Base-by-base conservation (phyloP, 2,329 filamentous ascomycete genomes). In the Penicillium sp. region DNA sequence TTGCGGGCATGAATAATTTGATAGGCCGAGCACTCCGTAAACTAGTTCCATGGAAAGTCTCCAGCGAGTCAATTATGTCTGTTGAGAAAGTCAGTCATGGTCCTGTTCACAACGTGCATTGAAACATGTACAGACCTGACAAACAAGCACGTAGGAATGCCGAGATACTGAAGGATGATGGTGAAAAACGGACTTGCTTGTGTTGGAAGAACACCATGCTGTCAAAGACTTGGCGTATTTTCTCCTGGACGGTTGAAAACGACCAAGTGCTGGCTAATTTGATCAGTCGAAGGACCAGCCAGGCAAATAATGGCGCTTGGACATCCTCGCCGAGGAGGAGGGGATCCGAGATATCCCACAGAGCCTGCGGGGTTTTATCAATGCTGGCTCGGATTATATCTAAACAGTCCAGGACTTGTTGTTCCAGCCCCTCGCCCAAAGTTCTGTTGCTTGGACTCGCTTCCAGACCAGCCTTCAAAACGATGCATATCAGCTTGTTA, bases 401-500 rank as follows among this genome's bases (percentile, higher is more conserved):
- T 33, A 95, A 75, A 36, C 87, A 89, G 57, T 88, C 84, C 23
- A 78, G 65, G 7, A 69, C 53, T 41, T 71, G 68, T 4, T 58
- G 57, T 41, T 65, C 55, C 19, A 59, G 47, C 37, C 64, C 67
- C 36, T 51, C 50, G 77, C 68, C 28, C 82, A 65, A 41, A 86
- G 2, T 80, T 81, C 53, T 89, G 80, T 54, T 88, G 79, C 58
- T 79, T 39, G 36, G 36, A 25, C 44, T 58, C 26, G 57, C 53
- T 51, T 89, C 85, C 9, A 96, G 72, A 15, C 88, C 85, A 42
- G 87, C 86, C 58, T 86, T 83, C 34, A 84, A 76, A 53, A 93
- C 86, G 47, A 95, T 85, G 58, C 86, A 89, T 36, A 95, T 83
- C 34, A 96, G 77, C 66, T 89, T 86, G 56, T 89, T 84, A 53